Conservation (phyloP, 805 yeast species). For the Saturnispora sekii region DNA sequence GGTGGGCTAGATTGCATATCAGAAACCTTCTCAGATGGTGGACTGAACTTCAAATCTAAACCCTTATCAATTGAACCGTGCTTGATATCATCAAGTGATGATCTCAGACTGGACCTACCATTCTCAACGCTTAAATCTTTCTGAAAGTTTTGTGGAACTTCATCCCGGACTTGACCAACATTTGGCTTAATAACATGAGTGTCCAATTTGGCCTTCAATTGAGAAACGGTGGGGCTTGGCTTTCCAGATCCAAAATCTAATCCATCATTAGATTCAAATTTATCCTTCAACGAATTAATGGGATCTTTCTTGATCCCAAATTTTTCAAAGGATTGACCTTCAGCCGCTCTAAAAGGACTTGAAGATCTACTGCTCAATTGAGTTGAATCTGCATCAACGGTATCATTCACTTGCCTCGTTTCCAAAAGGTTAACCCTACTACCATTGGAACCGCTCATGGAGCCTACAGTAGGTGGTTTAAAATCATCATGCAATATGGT, state of each 20-base stretch:
- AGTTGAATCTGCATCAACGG: conserved; percentile 6
- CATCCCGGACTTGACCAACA: neutral
- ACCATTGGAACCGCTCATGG: too few relatives aligned
- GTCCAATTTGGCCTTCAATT: neutral
- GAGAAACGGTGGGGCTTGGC: neutral
- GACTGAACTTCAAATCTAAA: too few relatives aligned
- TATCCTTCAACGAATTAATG: neutral
- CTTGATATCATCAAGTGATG: too few relatives aligned
- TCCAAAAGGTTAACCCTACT: conserved; percentile 8
- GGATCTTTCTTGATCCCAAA: conserved; percentile 18
- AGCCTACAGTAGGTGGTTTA: neutral
- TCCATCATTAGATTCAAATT: neutral
- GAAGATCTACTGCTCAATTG: neutral
- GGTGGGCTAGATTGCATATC: too few relatives aligned
- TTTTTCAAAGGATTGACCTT: conserved; percentile 22
- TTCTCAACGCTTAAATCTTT: too few relatives aligned
- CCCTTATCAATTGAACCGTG: too few relatives aligned
- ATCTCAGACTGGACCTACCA: too few relatives aligned
- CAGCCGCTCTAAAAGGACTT: neutral
- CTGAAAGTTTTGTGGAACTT: neutral
- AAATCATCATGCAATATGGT: neutral
- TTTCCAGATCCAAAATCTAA: neutral
- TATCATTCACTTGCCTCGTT: conserved; percentile 22
- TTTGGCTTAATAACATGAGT: neutral
- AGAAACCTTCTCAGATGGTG: too few relatives aligned